These are phyloP conservation scores for Colletotrichum sp. DNA, from an alignment of 2,329 filamentous ascomycete species.

Conservation along the genomic window DNA sequence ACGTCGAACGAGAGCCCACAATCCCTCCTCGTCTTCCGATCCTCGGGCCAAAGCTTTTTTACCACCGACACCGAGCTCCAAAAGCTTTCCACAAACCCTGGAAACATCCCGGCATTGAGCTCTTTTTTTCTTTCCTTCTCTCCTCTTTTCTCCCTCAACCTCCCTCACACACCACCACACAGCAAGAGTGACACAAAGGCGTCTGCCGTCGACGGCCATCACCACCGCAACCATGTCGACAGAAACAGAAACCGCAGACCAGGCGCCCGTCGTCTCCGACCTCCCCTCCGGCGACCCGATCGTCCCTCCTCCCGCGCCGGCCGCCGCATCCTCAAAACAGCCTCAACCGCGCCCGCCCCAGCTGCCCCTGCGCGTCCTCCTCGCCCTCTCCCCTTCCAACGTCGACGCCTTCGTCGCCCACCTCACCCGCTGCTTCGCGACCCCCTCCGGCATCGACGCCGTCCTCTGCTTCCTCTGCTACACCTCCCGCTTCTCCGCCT, in stretches of 20 bases:
- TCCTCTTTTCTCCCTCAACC: neutral
- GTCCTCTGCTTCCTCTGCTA: conserved; percentile 75
- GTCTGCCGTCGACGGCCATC: neutral
- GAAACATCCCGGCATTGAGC: neutral
- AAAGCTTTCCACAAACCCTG: neutral
- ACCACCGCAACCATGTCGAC: conserved; percentile 15
- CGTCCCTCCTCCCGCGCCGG: conserved; percentile 27
- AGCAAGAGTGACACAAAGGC: neutral
- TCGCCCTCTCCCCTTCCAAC: conserved; percentile 42
- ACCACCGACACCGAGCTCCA: conserved; percentile 6
- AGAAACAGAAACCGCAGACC: conserved; percentile 18
- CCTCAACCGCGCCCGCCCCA: conserved; percentile 22
- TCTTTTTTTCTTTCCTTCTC: neutral
- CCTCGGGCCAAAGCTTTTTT: conserved; percentile 18
- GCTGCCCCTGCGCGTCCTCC: conserved; percentile 30
- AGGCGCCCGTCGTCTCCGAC: conserved; percentile 31
- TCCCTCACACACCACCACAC: neutral
- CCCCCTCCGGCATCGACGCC: conserved; percentile 72
- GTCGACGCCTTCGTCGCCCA: conserved; percentile 60
- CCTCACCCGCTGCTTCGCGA: conserved; percentile 68
- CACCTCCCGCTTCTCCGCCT: conserved; percentile 60
- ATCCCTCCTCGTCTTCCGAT: conserved; percentile 10
- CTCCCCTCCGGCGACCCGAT: conserved; percentile 42
- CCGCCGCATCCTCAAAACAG: neutral
- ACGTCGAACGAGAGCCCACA: conserved; percentile 11